phyloP scores from a whole-genome alignment of 441 rosid species.

The Syzygium malaccense region DNA sequence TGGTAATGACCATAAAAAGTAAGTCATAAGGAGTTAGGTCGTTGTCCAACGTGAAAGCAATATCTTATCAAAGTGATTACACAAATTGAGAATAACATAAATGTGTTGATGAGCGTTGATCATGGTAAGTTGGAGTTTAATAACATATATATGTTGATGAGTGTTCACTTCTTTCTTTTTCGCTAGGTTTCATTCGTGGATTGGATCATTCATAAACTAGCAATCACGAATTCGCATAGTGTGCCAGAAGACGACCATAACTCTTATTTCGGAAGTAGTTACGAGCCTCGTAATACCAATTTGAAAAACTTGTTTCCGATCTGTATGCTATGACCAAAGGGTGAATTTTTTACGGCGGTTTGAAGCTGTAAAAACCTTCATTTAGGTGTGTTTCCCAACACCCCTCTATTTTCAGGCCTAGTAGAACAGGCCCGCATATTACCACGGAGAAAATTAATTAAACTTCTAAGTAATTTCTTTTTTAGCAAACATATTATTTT shows the following conservation, averaged over 20 bases:
- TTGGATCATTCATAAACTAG: neutral
- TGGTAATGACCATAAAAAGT: neutral
- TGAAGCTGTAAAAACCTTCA: neutral
- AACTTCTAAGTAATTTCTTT: neutral
- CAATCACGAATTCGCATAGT: neutral
- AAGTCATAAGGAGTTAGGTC: neutral
- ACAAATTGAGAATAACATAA: neutral
- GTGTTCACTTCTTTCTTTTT: neutral
- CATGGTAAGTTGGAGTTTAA: too few species aligned
- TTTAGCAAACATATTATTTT: neutral
- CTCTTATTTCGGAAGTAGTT: neutral
- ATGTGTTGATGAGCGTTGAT: neutral
- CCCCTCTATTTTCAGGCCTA: neutral
- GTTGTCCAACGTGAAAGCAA: neutral
- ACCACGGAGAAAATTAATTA: neutral
- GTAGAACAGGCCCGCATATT: neutral
- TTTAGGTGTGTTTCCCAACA: neutral
- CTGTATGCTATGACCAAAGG: neutral
- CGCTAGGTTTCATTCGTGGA: neutral
- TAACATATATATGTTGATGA: neutral
- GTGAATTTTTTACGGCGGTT: neutral
- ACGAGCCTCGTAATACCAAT: neutral
- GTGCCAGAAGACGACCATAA: neutral
- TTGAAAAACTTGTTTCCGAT: neutral
- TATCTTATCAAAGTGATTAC: neutral